Evolutionary conservation across 495 filamentous ascomycete species (phyloP).

Genomic region (Penicillium psychrofluorescens): DNA sequence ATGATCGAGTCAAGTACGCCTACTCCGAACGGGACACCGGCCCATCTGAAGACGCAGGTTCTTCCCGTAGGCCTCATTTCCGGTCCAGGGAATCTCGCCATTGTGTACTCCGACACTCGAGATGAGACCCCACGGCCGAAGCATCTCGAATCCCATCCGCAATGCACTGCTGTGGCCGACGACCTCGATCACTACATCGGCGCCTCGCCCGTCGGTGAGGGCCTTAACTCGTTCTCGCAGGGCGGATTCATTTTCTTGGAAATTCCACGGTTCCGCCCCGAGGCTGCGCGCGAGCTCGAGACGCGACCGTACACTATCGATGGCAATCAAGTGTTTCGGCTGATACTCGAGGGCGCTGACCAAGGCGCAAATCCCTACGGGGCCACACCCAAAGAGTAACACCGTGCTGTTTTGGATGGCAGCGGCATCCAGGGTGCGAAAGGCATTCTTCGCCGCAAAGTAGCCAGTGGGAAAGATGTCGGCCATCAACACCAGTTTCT

Average conservation of each 20-base stretch:
- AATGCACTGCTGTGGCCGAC: constrained; percentile 75
- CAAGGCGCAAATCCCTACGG: constrained; percentile 77
- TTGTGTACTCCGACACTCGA: constrained; percentile 86
- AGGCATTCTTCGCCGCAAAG: constrained; percentile 72
- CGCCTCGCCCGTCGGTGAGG: constrained; percentile 70
- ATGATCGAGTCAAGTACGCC: neutral
- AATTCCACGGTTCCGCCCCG: constrained; percentile 77
- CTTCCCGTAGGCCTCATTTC: constrained; percentile 79
- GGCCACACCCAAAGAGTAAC: constrained; percentile 78
- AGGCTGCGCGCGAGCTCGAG: constrained; percentile 62
- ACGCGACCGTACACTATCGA: constrained; percentile 69
- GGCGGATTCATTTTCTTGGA: constrained; percentile 54
- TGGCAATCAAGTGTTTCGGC: constrained; percentile 70
- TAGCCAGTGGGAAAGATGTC: constrained; percentile 67
- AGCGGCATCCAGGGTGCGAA: constrained; percentile 47
- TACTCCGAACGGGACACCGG: constrained; percentile 68
- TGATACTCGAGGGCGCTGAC: constrained; percentile 65
- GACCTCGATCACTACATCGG: constrained; percentile 81
- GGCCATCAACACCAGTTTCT: constrained; percentile 59
- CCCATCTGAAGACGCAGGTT: constrained; percentile 88
- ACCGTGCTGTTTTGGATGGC: constrained; percentile 56
- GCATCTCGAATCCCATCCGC: constrained; percentile 68
- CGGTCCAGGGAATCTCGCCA: constrained; percentile 80
- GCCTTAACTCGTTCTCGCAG: constrained; percentile 53
- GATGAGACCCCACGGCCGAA: constrained; percentile 82